Evolutionary conservation across 352 stramenopile genomes (phyloP), one percentile per base, ranked within the genome.

Genomic region (Pythium pyrilobum): DNA sequence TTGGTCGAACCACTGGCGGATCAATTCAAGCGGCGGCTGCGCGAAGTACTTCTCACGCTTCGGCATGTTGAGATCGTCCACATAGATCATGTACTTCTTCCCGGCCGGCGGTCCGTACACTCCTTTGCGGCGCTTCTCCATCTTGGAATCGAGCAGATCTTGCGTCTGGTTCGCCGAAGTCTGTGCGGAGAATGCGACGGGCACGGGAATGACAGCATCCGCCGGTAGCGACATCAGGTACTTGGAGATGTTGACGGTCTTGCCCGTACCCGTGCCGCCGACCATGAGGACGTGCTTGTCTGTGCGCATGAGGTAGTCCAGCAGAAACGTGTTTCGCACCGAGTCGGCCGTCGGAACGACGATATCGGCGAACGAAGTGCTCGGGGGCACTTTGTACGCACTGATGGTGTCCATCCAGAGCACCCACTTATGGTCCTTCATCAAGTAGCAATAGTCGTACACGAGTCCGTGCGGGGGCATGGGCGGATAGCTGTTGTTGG

Each of bases 1-100:
- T 64, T 98, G 91, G 49, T 97, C 87, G 40, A 98, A 96, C 85
- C 87, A 97, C 64, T 98, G 92, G 1, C 92, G 82, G 36, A 98
- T 75, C 24, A 98, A 68, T 61, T 98, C 94, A n/a, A 98, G 72
- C 3, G 94, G 92, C 23, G 94, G 94, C 69, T 98, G 92, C 0
- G 94, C 93, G 46, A 96, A 96, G 55, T 95, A 97, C 45, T 92
- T 94, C 52, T 98, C 92, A 15, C 85, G 81, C 64, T 97, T 96
- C 13, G 94, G 92, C 94, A 98, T 98, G 64, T 98, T 98, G 7
- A 98, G 59, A 62, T 98, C 94, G 60, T 98, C 94, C 32, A 98
- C 85, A 61, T 97, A 97, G n/a, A 97, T 72, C 32, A 97, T 91
- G 59, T 92, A 96, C 27, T 90, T 89, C 62, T 97, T 97, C 5